phyloP scores from a whole-genome alignment of 176 grass and related monocot genomes.

The Oryza glaberrima region DNA sequence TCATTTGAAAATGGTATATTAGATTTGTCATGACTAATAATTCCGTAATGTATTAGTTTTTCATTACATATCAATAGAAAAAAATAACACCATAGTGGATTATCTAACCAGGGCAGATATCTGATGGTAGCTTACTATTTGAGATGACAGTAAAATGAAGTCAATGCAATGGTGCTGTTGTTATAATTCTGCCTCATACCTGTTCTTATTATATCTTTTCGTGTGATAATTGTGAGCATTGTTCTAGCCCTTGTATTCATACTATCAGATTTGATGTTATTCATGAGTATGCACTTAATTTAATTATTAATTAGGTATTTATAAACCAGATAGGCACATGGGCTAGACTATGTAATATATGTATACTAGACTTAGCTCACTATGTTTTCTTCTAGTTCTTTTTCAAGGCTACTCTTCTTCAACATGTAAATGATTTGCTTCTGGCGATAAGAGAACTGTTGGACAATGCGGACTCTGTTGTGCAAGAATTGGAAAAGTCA shows the following conservation, averaged over 20 bases:
- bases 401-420: slow-evolving; percentile 96
- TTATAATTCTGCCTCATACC: slow-evolving; percentile 21
- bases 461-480: slow-evolving; percentile 43
- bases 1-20: not conserved
- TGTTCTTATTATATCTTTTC: not conserved
- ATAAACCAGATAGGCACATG: not conserved
- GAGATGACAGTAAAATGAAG: slow-evolving; percentile 1
- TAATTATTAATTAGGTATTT: not conserved
- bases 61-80: not conserved
- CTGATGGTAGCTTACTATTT: slow-evolving; percentile 20
- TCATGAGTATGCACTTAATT: not conserved
- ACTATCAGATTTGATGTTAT: not conserved
- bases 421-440: slow-evolving; percentile 88
- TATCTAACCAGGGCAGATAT: slow-evolving; percentile 14
- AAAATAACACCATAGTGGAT: not conserved
- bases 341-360: not conserved
- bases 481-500: slow-evolving; percentile 76
- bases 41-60: not conserved
- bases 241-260: not conserved
- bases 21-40: not conserved
- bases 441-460: slow-evolving; percentile 64
- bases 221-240: slow-evolving; percentile 13
- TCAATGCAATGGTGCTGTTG: slow-evolving; percentile 15
- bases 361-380: not conserved
- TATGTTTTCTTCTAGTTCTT: slow-evolving; percentile 74